phyloP scores from a whole-genome alignment of 2,329 filamentous ascomycete genomes.

The Akanthomyces dipterigenus region DNA sequence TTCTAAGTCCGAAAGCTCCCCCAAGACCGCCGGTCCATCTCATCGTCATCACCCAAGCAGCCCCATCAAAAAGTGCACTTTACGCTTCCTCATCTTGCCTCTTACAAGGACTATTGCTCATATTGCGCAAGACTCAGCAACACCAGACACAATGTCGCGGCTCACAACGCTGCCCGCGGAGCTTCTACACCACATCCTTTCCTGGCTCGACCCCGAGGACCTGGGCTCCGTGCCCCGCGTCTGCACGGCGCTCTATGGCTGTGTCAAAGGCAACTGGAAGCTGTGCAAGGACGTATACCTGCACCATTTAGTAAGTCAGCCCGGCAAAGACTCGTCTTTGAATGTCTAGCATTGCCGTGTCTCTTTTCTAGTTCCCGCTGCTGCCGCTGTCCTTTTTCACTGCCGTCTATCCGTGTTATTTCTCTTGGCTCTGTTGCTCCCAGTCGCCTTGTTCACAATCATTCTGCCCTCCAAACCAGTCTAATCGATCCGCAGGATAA shows the following conservation, averaged over 20 bases:
- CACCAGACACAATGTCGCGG: constrained; percentile 20
- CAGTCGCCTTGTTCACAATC: no score
- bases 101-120: no score
- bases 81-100: no score
- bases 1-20: no score
- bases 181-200: constrained; percentile 56
- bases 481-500: constrained; percentile 21
- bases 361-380: no score
- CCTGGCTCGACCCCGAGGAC: constrained; percentile 48
- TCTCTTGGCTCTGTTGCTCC: no score
- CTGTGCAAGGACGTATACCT: constrained; percentile 60
- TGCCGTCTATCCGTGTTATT: no score
- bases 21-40: no score
- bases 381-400: no score
- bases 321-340: neutral
- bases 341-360: no score
- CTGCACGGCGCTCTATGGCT: constrained; percentile 46
- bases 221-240: constrained; percentile 44
- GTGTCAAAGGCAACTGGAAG: constrained; percentile 49
- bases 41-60: no score
- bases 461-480: neutral
- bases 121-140: neutral
- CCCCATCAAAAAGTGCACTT: no score
- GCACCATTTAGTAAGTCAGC: constrained; percentile 40
- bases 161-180: constrained; percentile 51